Base-by-base conservation (phyloP, 2,329 filamentous ascomycete genomes). In the Pseudogymnoascus sp. region DNA sequence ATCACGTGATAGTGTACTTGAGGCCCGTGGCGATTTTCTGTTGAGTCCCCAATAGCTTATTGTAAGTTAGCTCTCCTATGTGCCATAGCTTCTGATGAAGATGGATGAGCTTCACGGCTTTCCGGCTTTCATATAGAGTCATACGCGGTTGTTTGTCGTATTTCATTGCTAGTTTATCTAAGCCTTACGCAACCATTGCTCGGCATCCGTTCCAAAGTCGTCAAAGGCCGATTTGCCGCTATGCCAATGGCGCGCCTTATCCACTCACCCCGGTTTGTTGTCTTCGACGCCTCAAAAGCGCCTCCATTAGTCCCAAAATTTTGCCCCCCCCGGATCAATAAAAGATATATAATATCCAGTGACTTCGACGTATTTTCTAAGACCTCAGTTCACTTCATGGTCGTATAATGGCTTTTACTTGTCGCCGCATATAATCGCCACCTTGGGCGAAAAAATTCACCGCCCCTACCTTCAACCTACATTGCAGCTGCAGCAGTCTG, bases 121-220 rank as follows among this genome's bases (percentile, higher is more conserved):
- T 55, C 15, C 48, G 48, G 8, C 48, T 18, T 18, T 55, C 15
- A 12, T 9, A 4, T 10, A 10, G 29, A 21, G 12, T 21, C 5
- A 55, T 55, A 21, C 48, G 48, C 29, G 48, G 48, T 55, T 55
- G 31, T 21, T 55, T 55, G 48, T 55, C 48, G 48, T 55, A 9
- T 6, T 55, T 33, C 2, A 21, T 55, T 29, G 29, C 48, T 33
- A 18, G 48, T n/a, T 55, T 55, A 55, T 35, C 29, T 55, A 31
- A 55, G 10, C 29, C 27, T 55, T 35, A 55, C 29, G 29, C 48
- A 55, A 55, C 48, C 15, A 21, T 18, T 52, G 27, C 13, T 25
- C 13, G 29, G 9, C 10, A 21, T 9, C 48, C 48, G 48, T 55
- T 18, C 48, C 48, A 4, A 55, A 55, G 48, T 55, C 48, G 48